Evolutionary conservation across 2,329 filamentous ascomycete genomes (phyloP), one percentile per base, ranked within the genome.

Genomic region (Clonostachys rosea): DNA sequence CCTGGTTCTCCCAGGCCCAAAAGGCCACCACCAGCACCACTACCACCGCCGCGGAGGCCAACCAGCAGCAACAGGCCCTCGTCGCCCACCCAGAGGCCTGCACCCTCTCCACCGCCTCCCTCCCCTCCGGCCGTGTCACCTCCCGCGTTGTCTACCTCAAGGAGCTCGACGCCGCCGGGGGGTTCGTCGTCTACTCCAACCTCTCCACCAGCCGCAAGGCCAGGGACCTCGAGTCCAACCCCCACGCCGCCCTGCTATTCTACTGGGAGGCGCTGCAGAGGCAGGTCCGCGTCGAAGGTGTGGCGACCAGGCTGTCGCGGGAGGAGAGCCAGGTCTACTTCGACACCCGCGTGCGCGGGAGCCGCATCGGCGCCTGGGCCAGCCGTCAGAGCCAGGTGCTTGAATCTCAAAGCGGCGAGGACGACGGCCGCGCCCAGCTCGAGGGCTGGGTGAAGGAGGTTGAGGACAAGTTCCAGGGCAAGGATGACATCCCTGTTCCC

Each of bases 151-250:
- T 99, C 36, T 99, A 97, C 69, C 78, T 99, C 55, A 99, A 99
- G 70, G 94, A 97, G 73, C 82, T 97, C 20, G 91, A 97, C 66
- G 67, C 74, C 46, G 58, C 67, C 6, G 68, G 65, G 17, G 91
- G 91, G 14, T 99, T 95, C 68, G 90, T 97, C 40, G 76, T 99
- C 43, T 99, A 97, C 75, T 87, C 83, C 60, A 99, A 99, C 67
- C 92, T 91, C 73, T 91, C 83, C 50, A 94, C 88, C 0, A 89
- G 83, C 49, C 71, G 77, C 58, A 82, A 86, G 71, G 80, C 84
- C 1, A 60, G 69, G 44, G 89, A 96, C 63, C 70, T 94, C 7
- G 75, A 71, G 18, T 75, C 69, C 5, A 99, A 97, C 66, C 79
- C 80, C 30, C 86, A 87, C 70, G 92, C 89, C 0, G 83, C 84